phyloP scores from a whole-genome alignment of 805 yeast genomes.

The baker's yeast (Saccharomyces cerevisiae) region DNA sequence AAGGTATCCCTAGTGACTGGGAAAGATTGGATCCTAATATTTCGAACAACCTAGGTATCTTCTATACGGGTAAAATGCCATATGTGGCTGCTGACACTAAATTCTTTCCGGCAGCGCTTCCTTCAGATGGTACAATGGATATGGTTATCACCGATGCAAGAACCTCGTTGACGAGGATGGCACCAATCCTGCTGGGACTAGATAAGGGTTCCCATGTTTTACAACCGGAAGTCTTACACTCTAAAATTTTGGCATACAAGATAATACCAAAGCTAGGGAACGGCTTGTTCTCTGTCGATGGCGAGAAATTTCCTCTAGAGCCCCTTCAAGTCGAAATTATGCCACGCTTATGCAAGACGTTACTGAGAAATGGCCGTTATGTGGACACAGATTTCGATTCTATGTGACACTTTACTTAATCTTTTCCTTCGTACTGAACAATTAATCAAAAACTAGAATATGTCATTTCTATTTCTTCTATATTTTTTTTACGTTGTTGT shows the following conservation, averaged over 20 bases:
- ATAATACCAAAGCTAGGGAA: constrained; percentile 49
- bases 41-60: constrained; percentile 52
- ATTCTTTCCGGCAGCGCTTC: constrained; percentile 90
- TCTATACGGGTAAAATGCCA: constrained; percentile 92
- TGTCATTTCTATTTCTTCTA: neutral
- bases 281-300: constrained; percentile 71
- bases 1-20: constrained; percentile 65
- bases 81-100: constrained; percentile 73
- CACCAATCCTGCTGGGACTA: constrained; percentile 49
- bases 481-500: neutral
- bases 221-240: constrained; percentile 58
- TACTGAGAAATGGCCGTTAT: constrained; percentile 53
- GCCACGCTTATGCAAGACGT: constrained; percentile 52
- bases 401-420: constrained; percentile 14
- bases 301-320: constrained; percentile 72
- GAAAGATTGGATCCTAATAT: constrained; percentile 40
- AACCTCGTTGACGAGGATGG: constrained; percentile 47
- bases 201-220: constrained; percentile 74
- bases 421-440: neutral
- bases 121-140: constrained; percentile 84
- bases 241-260: constrained; percentile 70
- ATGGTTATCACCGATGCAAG: constrained; percentile 63
- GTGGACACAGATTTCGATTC: constrained; percentile 44
- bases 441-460: neutral
- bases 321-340: constrained; percentile 80